A percentile compares a stretch with the other conserved stretches of the same genome.
These are phyloP conservation scores for Wickerhamiella musiphila DNA, from an alignment of 805 yeast species.

Conservation along the genomic window DNA sequence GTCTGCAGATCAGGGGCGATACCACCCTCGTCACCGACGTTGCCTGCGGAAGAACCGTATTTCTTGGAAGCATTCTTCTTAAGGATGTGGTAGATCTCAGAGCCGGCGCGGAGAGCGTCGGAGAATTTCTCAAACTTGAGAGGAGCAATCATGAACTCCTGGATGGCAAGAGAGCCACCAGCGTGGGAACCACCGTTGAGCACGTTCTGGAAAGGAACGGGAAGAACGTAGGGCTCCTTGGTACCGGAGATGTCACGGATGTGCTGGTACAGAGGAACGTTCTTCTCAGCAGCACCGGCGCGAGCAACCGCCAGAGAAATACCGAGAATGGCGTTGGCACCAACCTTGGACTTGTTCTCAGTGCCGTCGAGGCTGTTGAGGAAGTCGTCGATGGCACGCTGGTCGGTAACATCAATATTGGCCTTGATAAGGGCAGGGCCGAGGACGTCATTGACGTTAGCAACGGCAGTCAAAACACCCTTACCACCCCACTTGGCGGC, in stretches of 20 bases:
- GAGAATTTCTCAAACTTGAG: slow-evolving; percentile 76
- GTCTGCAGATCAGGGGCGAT: slow-evolving; percentile 95
- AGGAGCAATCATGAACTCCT: slow-evolving; percentile 99
- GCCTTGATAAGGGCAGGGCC: slow-evolving; percentile 85
- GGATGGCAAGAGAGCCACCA: slow-evolving; percentile 98
- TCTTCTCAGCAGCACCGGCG: slow-evolving; percentile 96
- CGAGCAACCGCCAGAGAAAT: slow-evolving; percentile 93
- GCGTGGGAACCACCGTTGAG: slow-evolving; percentile 99
- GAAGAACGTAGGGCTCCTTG: slow-evolving; percentile 74
- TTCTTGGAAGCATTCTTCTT: slow-evolving; percentile 82
- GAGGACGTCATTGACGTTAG: slow-evolving; percentile 84
- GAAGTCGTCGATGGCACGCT: slow-evolving; percentile 74
- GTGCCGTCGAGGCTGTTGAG: slow-evolving; percentile 84
- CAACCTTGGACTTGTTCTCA: slow-evolving; percentile 89
- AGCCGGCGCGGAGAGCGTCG: slow-evolving; percentile 92
- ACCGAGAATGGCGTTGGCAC: slow-evolving; percentile 98
- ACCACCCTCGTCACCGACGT: slow-evolving; percentile 99
- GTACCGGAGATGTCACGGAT: slow-evolving; percentile 65
- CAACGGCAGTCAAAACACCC: slow-evolving; percentile 95
- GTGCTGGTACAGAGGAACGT: slow-evolving; percentile 85
- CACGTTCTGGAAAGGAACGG: slow-evolving; percentile 98
- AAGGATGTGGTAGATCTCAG: slow-evolving; percentile 95
- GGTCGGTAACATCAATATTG: slow-evolving; percentile 70
- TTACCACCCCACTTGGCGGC: slow-evolving; percentile 95
- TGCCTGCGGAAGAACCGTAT: slow-evolving; percentile 97